phyloP scores from a whole-genome alignment of 2,329 filamentous ascomycete species.

The Myriosclerotinia duriaeana region DNA sequence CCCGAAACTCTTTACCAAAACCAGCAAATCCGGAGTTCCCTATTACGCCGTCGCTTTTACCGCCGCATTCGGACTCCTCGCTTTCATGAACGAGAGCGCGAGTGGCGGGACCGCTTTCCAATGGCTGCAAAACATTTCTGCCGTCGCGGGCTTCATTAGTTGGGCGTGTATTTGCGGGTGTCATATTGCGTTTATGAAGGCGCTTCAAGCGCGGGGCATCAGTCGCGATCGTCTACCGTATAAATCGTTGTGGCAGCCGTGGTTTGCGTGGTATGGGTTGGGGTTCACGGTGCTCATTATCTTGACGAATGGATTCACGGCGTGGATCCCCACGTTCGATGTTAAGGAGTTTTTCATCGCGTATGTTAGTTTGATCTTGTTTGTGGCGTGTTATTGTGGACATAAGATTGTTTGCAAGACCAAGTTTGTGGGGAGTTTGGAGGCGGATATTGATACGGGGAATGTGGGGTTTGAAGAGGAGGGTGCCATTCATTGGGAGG shows the following conservation, averaged over 20 bases:
- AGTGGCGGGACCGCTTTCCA: constrained; percentile 62
- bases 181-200: constrained; percentile 65
- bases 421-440: constrained; percentile 42
- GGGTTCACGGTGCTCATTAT: constrained; percentile 65
- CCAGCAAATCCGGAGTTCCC: constrained; percentile 52
- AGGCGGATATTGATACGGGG: constrained; percentile 48
- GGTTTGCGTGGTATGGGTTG: constrained; percentile 63
- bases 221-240: constrained; percentile 60
- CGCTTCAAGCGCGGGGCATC: constrained; percentile 56
- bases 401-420: constrained; percentile 53
- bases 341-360: constrained; percentile 61
- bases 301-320: constrained; percentile 67
- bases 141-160: constrained; percentile 67
- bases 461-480: constrained; percentile 31
- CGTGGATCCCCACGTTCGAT: constrained; percentile 60
- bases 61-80: constrained; percentile 60
- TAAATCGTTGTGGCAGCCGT: constrained; percentile 61
- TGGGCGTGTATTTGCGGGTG: constrained; percentile 67
- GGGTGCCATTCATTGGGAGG: background rate
- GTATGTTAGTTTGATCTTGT: constrained; percentile 65
- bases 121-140: constrained; percentile 71
- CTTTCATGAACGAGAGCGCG: constrained; percentile 64
- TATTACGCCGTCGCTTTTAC: constrained; percentile 55
- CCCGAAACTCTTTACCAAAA: constrained; percentile 52
- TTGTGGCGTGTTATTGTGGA: constrained; percentile 56